A percentile compares a stretch with the other conserved stretches of the same genome.
These are phyloP conservation scores for Chromera velia DNA, from an alignment of 73 alveolate genomes.

Conservation along the genomic window DNA sequence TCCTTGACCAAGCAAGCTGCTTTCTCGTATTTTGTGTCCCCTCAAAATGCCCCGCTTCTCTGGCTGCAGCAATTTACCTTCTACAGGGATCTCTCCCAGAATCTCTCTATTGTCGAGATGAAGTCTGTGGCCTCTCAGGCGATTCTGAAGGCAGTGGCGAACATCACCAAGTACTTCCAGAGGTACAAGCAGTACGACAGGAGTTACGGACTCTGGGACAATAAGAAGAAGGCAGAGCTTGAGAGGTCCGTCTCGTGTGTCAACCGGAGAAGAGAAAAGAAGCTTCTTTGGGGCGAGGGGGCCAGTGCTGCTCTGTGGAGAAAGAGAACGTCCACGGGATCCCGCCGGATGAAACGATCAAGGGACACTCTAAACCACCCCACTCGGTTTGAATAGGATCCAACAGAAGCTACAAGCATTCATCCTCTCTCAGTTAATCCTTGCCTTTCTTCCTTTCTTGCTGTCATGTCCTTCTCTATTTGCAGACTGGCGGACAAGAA, in stretches of 20 bases:
- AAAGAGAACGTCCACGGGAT: too few species aligned
- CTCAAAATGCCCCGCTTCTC: not conserved
- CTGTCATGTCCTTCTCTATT: too few species aligned
- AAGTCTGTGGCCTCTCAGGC: constrained; percentile 25
- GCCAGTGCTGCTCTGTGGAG: too few species aligned
- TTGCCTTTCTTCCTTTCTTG: too few species aligned
- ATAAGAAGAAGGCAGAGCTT: constrained; percentile 30
- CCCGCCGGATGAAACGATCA: too few species aligned
- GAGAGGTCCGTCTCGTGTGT: too few species aligned
- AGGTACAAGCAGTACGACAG: constrained; percentile 33
- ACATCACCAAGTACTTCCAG: constrained; percentile 25
- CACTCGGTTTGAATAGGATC: too few species aligned
- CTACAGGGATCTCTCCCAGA: constrained; percentile 30
- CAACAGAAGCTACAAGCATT: too few species aligned
- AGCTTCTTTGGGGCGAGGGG: too few species aligned
- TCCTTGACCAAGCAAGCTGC: not conserved
- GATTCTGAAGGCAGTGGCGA: constrained; percentile 33
- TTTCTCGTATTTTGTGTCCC: not conserved
- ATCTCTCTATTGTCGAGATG: constrained; percentile 35
- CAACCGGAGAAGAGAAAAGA: too few species aligned
- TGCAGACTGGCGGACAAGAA: not conserved
- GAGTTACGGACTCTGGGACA: constrained; percentile 39
- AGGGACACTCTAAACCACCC: too few species aligned
- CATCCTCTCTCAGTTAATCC: too few species aligned
- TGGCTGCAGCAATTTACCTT: constrained; percentile 11